Evolutionary conservation across 2,329 filamentous ascomycete genomes (phyloP).

Genomic region (Pseudogymnoascus verrucosus): DNA sequence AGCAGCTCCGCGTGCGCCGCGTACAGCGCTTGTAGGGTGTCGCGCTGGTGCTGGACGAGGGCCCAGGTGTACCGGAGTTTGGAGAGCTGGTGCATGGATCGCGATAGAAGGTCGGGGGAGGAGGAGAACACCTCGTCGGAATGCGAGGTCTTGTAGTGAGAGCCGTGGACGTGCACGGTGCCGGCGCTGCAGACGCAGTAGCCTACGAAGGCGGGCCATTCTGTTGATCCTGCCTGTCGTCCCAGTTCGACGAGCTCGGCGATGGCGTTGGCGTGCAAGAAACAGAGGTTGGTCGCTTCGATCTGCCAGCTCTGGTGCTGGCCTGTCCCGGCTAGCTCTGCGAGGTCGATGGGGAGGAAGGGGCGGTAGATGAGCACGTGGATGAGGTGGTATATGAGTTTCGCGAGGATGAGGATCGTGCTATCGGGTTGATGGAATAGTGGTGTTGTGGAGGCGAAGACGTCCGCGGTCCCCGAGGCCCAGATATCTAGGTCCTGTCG

Average conservation of each 20-base stretch:
- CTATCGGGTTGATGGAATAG: constrained; percentile 73
- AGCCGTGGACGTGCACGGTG: constrained; percentile 76
- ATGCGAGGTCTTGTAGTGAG: constrained; percentile 55
- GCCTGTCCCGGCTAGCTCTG: constrained; percentile 69
- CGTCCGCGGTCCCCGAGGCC: constrained; percentile 72
- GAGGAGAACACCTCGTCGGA: constrained; percentile 44
- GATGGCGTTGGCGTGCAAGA: constrained; percentile 78
- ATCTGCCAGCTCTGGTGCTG: constrained; percentile 92
- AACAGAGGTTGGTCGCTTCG: constrained; percentile 81
- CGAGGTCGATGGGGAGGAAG: constrained; percentile 76
- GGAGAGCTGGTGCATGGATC: constrained; percentile 71
- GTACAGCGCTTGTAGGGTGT: constrained; percentile 70
- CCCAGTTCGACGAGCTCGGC: constrained; percentile 75
- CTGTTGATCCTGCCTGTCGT: constrained; percentile 63
- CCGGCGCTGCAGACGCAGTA: constrained; percentile 83
- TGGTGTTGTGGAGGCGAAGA: constrained; percentile 66
- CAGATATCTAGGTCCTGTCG: constrained; percentile 77
- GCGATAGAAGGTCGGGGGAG: constrained; percentile 62
- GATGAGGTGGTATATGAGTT: constrained; percentile 78
- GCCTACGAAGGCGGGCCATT: constrained; percentile 81
- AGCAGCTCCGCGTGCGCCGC: constrained; percentile 74
- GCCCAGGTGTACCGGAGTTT: constrained; percentile 71
- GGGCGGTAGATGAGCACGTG: constrained; percentile 82
- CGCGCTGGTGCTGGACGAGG: constrained; percentile 70
- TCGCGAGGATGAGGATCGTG: constrained; percentile 71